Percentiles rank a stretch among this genome's conserved stretches.
Evolutionary conservation across 148 eudicot species (phyloP).

Genomic region (Rhododendron vialii): DNA sequence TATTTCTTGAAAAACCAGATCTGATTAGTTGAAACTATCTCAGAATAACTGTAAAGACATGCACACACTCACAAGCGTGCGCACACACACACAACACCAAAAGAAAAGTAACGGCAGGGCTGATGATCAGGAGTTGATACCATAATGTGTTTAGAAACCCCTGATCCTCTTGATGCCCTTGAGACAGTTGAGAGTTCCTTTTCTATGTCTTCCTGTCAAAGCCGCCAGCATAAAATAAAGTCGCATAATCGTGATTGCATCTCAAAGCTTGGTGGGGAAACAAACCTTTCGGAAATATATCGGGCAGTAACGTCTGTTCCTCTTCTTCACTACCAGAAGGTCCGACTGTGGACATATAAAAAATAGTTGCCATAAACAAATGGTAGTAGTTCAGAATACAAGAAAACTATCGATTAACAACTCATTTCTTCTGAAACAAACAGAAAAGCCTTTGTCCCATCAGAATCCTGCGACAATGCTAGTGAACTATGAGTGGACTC

Average conservation of each 20-base stretch:
- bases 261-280: background rate
- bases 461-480: background rate
- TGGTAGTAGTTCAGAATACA: background rate
- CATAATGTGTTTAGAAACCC: conserved; percentile 63
- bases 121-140: conserved; percentile 27
- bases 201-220: conserved; percentile 89
- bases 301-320: conserved; percentile 78
- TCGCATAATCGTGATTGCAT: conserved; percentile 1
- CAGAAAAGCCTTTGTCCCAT: background rate
- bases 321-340: conserved; percentile 79
- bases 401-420: background rate
- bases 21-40: background rate
- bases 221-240: conserved; percentile 12
- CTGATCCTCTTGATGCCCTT: conserved; percentile 54
- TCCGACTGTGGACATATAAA: conserved; percentile 61
- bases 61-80: background rate
- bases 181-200: conserved; percentile 56
- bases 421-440: background rate
- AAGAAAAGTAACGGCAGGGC: background rate
- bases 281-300: conserved; percentile 84
- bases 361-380: background rate
- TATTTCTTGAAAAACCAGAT: background rate
- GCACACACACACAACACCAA: background rate
- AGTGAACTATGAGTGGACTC: background rate
- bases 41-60: background rate